Percentiles rank a stretch among this genome's conserved stretches.
These are phyloP conservation scores for Diplodia sapinea DNA, from an alignment of 2,329 filamentous ascomycete genomes.

Conservation along the genomic window DNA sequence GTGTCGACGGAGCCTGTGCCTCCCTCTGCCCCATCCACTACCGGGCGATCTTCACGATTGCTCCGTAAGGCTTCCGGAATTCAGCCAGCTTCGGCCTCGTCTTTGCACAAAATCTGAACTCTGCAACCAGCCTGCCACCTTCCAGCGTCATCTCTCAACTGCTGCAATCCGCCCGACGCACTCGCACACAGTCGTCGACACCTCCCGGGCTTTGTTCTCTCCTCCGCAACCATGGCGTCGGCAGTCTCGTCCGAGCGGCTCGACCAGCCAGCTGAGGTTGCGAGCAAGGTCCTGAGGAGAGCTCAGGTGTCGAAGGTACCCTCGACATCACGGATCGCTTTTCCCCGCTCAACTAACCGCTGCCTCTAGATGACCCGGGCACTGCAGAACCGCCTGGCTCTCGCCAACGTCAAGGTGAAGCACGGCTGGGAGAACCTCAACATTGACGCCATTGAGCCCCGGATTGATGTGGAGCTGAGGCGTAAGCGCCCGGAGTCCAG, in stretches of 20 bases:
- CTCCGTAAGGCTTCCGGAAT: slow-evolving; percentile 31
- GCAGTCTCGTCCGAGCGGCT: slow-evolving; percentile 36
- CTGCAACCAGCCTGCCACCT: slow-evolving; percentile 16
- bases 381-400: slow-evolving; percentile 89
- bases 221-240: slow-evolving; percentile 30
- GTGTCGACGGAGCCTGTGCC: slow-evolving; percentile 29
- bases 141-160: not conserved
- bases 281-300: slow-evolving; percentile 51
- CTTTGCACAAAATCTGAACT: slow-evolving; percentile 32
- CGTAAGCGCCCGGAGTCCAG: slow-evolving; percentile 69
- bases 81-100: slow-evolving; percentile 30
- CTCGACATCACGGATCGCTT: slow-evolving; percentile 30
- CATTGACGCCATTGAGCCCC: slow-evolving; percentile 83
- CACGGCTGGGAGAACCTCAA: slow-evolving; percentile 93
- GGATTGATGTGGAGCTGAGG: slow-evolving; percentile 78
- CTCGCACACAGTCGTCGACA: slow-evolving; percentile 3
- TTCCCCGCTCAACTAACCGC: slow-evolving; percentile 35
- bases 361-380: slow-evolving; percentile 80
- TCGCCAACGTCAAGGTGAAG: slow-evolving; percentile 97
- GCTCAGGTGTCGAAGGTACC: slow-evolving; percentile 52
- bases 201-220: slow-evolving; percentile 21
- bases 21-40: slow-evolving; percentile 30
- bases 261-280: slow-evolving; percentile 48
- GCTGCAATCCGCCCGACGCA: slow-evolving; percentile 18
- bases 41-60: slow-evolving; percentile 31